These are phyloP conservation scores for Wilcoxina mikolae DNA, from an alignment of 495 filamentous ascomycete genomes.

Conservation along the genomic window DNA sequence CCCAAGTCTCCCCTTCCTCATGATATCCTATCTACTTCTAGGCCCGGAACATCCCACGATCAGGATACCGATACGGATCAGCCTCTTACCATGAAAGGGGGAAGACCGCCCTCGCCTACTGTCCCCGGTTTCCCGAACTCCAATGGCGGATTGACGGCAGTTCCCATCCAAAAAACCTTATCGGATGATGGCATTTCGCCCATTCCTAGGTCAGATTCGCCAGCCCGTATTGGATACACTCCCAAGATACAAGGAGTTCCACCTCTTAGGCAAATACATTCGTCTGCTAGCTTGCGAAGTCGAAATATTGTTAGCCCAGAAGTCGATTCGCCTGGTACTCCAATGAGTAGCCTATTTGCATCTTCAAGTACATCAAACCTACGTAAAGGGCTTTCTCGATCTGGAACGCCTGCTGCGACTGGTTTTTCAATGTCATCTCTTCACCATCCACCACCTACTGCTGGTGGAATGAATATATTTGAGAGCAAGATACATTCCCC, in stretches of 20 bases:
- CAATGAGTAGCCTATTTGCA: conserved; percentile 54
- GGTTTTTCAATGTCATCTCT: conserved; percentile 30
- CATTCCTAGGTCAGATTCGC: conserved; percentile 33
- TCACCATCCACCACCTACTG: conserved; percentile 22
- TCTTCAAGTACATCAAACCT: conserved; percentile 32
- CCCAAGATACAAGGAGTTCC: conserved; percentile 40
- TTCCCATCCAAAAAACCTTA: conserved; percentile 13
- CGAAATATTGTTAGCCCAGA: conserved; percentile 49
- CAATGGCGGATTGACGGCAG: conserved; percentile 13
- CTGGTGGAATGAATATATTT: conserved; percentile 66
- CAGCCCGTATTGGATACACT: conserved; percentile 33
- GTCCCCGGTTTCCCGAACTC: conserved; percentile 12
- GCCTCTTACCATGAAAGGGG: conserved; percentile 8
- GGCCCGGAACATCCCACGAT: conserved; percentile 19
- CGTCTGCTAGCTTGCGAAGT: conserved; percentile 58
- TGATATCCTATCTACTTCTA: conserved; percentile 6
- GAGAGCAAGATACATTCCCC: conserved; percentile 70
- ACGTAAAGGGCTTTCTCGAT: conserved; percentile 34
- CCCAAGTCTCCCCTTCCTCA: conserved; percentile 18
- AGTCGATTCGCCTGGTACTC: conserved; percentile 53
- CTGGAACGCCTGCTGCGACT: conserved; percentile 51
- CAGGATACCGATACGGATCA: conserved; percentile 3
- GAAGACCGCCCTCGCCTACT: conserved; percentile 24
- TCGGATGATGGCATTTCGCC: conserved; percentile 15
- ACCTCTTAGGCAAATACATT: conserved; percentile 61